Evolutionary conservation across 176 grass and related monocot genomes (phyloP).

Genomic region (Poa annua): DNA sequence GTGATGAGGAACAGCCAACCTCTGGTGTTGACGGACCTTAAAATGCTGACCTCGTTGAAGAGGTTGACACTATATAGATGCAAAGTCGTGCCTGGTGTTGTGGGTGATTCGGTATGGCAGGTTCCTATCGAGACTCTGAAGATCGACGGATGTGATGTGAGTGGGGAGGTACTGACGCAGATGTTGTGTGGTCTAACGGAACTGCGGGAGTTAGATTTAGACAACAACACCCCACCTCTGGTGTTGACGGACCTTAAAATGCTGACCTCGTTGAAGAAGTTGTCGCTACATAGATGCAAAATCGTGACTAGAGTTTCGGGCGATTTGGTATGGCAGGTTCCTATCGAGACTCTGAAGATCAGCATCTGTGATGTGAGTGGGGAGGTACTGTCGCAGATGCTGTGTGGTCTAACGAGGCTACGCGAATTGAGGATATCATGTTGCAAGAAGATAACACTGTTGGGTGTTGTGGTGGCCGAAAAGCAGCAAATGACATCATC

Average conservation of each 20-base stretch:
- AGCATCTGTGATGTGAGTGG: neutral
- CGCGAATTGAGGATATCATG: neutral
- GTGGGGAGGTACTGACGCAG: neutral
- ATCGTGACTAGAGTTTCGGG: neutral
- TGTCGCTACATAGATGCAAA: neutral
- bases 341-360: neutral
- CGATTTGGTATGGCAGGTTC: neutral
- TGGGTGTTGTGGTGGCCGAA: neutral
- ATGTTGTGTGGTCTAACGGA: neutral
- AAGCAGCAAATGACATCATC: neutral
- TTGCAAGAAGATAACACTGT: neutral
- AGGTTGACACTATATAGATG: rapidly evolving
- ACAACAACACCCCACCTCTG: neutral
- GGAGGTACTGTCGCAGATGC: neutral
- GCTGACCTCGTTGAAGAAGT: neutral
- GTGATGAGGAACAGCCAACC: rapidly evolving
- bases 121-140: neutral
- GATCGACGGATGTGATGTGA: neutral
- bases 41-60: neutral
- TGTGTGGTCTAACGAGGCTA: neutral
- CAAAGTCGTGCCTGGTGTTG: neutral
- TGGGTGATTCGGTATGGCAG: neutral
- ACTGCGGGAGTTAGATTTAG: too few relatives aligned
- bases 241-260: neutral
- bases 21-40: neutral